Percentiles rank a stretch among this genome's conserved stretches.
Conservation (phyloP, 352 stramenopile genomes). For the Pythium pectinolyticum region DNA sequence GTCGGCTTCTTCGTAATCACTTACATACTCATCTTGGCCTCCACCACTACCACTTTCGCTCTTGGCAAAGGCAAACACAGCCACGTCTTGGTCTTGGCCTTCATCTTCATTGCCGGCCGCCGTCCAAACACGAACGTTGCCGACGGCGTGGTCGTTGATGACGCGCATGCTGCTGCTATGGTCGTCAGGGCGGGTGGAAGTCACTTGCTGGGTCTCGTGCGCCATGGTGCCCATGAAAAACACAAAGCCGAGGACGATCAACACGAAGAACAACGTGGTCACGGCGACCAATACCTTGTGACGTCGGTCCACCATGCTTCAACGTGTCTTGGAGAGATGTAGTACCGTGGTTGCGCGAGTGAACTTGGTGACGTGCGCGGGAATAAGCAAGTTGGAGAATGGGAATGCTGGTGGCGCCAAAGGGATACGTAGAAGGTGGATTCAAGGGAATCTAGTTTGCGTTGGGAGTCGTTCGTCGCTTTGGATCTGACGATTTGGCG, state of each 20-base stretch:
- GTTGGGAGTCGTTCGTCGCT: not conserved
- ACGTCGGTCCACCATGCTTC: constrained; percentile 1
- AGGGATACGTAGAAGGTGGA: not conserved
- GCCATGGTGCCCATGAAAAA: not conserved
- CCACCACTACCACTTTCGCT: too few relatives aligned
- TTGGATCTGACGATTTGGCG: not conserved
- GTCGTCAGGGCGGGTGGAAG: not conserved
- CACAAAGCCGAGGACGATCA: not conserved
- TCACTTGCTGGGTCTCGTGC: not conserved
- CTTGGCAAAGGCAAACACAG: too few relatives aligned
- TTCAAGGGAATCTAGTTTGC: too few relatives aligned
- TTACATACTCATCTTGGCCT: too few relatives aligned
- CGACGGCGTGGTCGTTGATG: too few relatives aligned
- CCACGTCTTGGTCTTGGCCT: too few relatives aligned
- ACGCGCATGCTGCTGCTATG: not conserved
- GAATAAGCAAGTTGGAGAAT: not conserved
- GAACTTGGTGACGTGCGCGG: not conserved
- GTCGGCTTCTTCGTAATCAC: too few relatives aligned
- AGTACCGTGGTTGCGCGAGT: not conserved
- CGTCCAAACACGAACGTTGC: not conserved
- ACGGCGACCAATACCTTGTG: not conserved
- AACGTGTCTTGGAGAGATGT: too few relatives aligned
- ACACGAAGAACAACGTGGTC: not conserved
- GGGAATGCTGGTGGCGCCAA: not conserved
- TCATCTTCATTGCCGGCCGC: too few relatives aligned